phyloP scores from a whole-genome alignment of 225 moss, liverwort and hornwort species.

The Polytrichum formosum region DNA sequence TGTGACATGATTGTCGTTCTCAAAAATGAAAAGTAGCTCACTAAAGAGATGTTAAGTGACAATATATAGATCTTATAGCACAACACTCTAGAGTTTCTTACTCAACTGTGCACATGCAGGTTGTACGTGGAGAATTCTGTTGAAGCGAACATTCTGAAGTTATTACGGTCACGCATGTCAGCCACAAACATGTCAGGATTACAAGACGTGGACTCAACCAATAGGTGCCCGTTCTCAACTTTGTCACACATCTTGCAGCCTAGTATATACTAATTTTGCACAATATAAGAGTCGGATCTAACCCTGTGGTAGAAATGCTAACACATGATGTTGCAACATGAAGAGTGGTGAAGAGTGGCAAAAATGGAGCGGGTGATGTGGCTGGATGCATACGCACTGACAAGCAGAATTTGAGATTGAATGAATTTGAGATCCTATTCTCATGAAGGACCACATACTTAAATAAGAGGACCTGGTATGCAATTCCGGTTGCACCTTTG shows the following conservation, averaged over 20 bases:
- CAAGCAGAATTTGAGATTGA: slow-evolving; percentile 90
- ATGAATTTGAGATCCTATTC: slow-evolving; percentile 95
- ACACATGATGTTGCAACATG: slow-evolving; percentile 5
- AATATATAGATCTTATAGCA: too few species aligned
- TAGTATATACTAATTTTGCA: too few species aligned
- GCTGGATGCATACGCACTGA: slow-evolving; percentile 99
- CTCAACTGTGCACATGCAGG: slow-evolving; percentile 33
- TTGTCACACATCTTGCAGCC: neutral
- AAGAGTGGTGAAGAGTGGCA: slow-evolving; percentile 72
- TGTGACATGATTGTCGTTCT: slow-evolving; percentile 1
- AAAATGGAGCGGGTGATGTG: slow-evolving; percentile 78
- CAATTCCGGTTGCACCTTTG: slow-evolving; percentile 19
- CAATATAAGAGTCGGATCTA: too few species aligned
- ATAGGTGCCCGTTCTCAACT: slow-evolving; percentile 44
- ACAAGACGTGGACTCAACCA: slow-evolving; percentile 66
- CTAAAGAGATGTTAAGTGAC: too few species aligned
- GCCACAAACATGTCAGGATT: slow-evolving; percentile 49
- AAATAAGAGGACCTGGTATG: slow-evolving; percentile 3
- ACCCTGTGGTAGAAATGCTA: neutral
- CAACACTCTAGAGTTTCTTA: too few species aligned
- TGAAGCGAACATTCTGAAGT: slow-evolving; percentile 94
- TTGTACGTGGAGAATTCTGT: slow-evolving; percentile 94
- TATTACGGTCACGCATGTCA: slow-evolving; percentile 77
- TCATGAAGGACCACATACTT: slow-evolving; percentile 40
- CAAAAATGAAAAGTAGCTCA: too few species aligned